Evolutionary conservation across 2,329 filamentous ascomycete genomes (phyloP).

Genomic region (Microthyrium microscopicum): DNA sequence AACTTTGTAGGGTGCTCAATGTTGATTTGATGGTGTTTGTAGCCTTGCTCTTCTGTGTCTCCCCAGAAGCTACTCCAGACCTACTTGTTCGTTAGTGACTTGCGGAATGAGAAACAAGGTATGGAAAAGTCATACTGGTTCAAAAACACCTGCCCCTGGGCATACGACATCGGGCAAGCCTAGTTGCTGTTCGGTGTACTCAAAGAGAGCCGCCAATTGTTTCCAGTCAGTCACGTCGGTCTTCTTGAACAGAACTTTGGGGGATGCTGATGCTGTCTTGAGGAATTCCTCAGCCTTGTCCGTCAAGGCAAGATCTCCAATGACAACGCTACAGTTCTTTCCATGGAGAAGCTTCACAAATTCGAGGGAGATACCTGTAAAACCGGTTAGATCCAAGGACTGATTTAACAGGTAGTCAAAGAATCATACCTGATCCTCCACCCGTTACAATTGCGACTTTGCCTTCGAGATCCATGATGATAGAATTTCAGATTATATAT

Average conservation of each 20-base stretch:
- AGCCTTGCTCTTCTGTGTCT: conserved; percentile 14
- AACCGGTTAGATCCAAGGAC: too few species aligned
- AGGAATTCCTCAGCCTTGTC: conserved; percentile 29
- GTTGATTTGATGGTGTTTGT: conserved; percentile 28
- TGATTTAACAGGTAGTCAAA: conserved; percentile 3
- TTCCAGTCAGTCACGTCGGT: conserved; percentile 26
- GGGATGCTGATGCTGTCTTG: conserved; percentile 14
- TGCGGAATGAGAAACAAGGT: conserved; percentile 28
- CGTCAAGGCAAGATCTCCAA: conserved; percentile 30
- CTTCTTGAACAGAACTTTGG: conserved; percentile 26
- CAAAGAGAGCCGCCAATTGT: conserved; percentile 19
- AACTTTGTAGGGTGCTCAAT: conserved; percentile 30
- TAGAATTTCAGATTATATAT: too few species aligned
- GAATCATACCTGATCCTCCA: conserved; percentile 17
- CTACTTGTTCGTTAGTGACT: neutral
- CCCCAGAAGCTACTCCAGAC: conserved; percentile 33
- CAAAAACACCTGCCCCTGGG: conserved; percentile 32
- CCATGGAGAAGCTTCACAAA: conserved; percentile 29
- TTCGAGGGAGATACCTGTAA: conserved; percentile 30
- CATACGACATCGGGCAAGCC: conserved; percentile 28
- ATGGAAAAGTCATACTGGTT: conserved; percentile 27
- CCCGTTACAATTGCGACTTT: conserved; percentile 19
- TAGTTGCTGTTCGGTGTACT: conserved; percentile 15
- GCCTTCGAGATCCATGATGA: too few species aligned
- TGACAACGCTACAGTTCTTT: conserved; percentile 29